Conservation (phyloP, 768 basidiomycete genomes). For the Aureoboletus auriporus region DNA sequence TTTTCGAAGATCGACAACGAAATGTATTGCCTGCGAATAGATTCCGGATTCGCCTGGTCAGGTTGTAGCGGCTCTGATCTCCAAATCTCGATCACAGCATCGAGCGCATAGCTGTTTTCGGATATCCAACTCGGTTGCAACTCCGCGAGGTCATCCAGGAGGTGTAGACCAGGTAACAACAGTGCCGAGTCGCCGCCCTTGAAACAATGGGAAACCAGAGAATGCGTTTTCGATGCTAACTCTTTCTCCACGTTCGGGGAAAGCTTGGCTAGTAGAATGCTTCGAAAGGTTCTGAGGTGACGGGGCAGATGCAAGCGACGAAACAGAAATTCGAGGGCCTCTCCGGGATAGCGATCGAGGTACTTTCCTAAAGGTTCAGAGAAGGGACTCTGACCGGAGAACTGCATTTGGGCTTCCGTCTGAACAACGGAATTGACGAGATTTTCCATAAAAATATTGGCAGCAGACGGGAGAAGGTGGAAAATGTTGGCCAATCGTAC, state of each 20-base stretch:
- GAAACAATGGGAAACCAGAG: constrained; percentile 50
- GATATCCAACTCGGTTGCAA: constrained; percentile 68
- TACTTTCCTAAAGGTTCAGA: constrained; percentile 90
- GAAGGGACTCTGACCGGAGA: constrained; percentile 86
- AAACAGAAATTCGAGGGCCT: constrained; percentile 84
- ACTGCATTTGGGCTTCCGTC: constrained; percentile 88
- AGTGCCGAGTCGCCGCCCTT: constrained; percentile 45
- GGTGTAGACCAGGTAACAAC: constrained; percentile 65
- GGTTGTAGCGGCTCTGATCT: constrained; percentile 41
- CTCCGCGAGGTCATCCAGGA: constrained; percentile 73
- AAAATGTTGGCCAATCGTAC: constrained; percentile 97
- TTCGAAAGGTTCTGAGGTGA: constrained; percentile 79
- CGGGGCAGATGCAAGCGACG: constrained; percentile 72
- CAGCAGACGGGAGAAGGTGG: constrained; percentile 90
- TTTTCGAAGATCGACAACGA: constrained; percentile 77
- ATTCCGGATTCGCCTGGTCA: constrained; percentile 45
- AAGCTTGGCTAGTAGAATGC: constrained; percentile 72
- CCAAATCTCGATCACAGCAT: constrained; percentile 76
- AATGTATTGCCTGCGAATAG: constrained; percentile 56
- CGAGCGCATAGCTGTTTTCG: constrained; percentile 62
- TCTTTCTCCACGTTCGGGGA: constrained; percentile 75
- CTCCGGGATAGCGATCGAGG: constrained; percentile 82
- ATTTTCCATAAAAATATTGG: constrained; percentile 85
- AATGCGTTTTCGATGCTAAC: constrained; percentile 54
- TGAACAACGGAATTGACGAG: constrained; percentile 88